Conservation (phyloP, 2,329 filamentous ascomycete species). For the Ambrosiella cleistominuta region DNA sequence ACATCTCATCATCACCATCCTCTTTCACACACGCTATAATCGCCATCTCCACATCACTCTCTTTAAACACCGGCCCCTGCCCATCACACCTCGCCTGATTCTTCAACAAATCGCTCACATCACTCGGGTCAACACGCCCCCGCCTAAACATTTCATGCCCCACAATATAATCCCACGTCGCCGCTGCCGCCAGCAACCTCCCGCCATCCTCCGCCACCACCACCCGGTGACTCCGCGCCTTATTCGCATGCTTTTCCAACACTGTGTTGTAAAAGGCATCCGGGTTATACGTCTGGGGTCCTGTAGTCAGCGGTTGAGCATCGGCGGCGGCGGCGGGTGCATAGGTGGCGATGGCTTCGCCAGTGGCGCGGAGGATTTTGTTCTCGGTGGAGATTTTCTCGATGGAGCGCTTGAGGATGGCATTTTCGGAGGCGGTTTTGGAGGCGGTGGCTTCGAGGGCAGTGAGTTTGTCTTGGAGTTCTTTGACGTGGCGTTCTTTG, state of each 20-base stretch:
- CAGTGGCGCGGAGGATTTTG: slow-evolving; percentile 71
- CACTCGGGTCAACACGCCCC: slow-evolving; percentile 63
- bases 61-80: slow-evolving; percentile 73
- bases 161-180: slow-evolving; percentile 83
- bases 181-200: slow-evolving; percentile 53
- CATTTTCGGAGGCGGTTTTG: slow-evolving; percentile 63
- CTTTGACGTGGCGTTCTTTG: slow-evolving; percentile 86
- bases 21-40: slow-evolving; percentile 64
- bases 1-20: slow-evolving; percentile 59
- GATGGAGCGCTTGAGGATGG: slow-evolving; percentile 66
- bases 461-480: slow-evolving; percentile 68
- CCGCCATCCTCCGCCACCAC: slow-evolving; percentile 48
- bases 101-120: slow-evolving; percentile 66
- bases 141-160: slow-evolving; percentile 57
- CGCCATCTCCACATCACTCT: slow-evolving; percentile 51
- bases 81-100: slow-evolving; percentile 64
- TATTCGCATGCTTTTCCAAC: slow-evolving; percentile 42
- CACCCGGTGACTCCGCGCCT: slow-evolving; percentile 50
- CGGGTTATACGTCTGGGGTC: slow-evolving; percentile 53
- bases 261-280: slow-evolving; percentile 53
- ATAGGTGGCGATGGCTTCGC: slow-evolving; percentile 23
- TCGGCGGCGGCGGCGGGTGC: slow-evolving; percentile 21
- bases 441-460: slow-evolving; percentile 58
- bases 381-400: slow-evolving; percentile 80
- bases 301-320: slow-evolving; percentile 27